Evolutionary conservation across 257 asterid genomes (phyloP), one percentile per base, ranked within the genome.

Genomic region (Solanum tarijense): DNA sequence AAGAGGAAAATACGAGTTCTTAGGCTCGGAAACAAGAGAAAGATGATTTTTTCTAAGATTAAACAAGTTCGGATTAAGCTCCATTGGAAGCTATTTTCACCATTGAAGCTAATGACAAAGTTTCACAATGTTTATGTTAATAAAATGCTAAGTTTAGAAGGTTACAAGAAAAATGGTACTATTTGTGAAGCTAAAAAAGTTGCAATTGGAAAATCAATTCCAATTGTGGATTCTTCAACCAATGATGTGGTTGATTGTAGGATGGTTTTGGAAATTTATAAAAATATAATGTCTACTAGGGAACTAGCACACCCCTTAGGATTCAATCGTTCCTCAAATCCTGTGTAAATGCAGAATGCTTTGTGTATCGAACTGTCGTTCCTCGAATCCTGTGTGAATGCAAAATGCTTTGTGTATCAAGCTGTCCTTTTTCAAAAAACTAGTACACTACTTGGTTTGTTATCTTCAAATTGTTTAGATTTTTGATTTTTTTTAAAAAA

Each of bases 161-260:
- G 90, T 5, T 34, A 21, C 12, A 88, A 88, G 60, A 89, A 72
- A 69, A 18, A 38, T 12, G 66, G 76, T 83, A 35, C 25, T 75
- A 72, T 8, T 72, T 65, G 69, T 21, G 87, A 31, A 25, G 85
- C 27, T 2, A 88, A 66, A 75, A 86, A 72, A n/a, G 73, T 86
- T 69, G 36, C 85, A 52, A 84, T 74, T 69, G 46, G 58, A 7
- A 35, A 27, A 9, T 75, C 91, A 20, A 34, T 88, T 31, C 87
- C 89, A 21, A 31, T 88, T 84, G 41, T 90, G 86, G 82, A 88
- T 84, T 76, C 65, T 48, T 73, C 89, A 18, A 83, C 76, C 6
- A 75, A 48, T 83, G 89, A 90, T 76, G 83, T 90, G 84, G 88
- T 90, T 86, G 92, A 90, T 75, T 32, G 66, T n/a, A 86, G 73